phyloP scores from a whole-genome alignment of 495 filamentous ascomycete genomes.

The Pyronema domesticum region DNA sequence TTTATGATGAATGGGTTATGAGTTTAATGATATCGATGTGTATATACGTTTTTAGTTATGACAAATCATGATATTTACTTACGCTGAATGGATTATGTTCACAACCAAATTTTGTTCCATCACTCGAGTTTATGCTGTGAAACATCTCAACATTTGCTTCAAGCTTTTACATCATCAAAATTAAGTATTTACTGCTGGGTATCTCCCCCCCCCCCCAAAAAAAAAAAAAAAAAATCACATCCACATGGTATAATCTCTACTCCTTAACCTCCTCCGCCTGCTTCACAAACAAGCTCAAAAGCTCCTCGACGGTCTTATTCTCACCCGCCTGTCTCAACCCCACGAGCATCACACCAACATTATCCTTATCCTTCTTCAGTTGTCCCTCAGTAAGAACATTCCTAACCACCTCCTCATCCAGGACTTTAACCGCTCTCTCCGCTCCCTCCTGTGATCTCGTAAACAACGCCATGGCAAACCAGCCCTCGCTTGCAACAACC shows the following conservation, averaged over 20 bases:
- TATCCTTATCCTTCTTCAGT: slow-evolving; percentile 14
- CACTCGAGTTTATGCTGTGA: no score
- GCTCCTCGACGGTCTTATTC: not conserved
- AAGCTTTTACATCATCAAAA: no score
- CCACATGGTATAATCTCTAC: slow-evolving; percentile 29
- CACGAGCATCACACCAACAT: slow-evolving; percentile 12
- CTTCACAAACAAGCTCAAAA: slow-evolving; percentile 7
- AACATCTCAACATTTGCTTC: no score
- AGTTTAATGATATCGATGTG: no score
- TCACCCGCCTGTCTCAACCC: slow-evolving; percentile 11
- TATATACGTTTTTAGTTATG: no score
- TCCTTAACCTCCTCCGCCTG: slow-evolving; percentile 28
- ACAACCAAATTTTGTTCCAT: no score
- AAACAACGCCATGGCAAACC: slow-evolving; percentile 62
- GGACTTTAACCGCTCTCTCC: slow-evolving; percentile 7
- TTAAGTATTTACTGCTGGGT: no score
- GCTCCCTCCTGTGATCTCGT: slow-evolving; percentile 24
- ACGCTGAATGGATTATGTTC: no score
- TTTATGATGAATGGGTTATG: slow-evolving; percentile 43
- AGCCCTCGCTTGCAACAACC: slow-evolving; percentile 49
- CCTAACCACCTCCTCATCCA: slow-evolving; percentile 7
- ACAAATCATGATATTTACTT: no score
- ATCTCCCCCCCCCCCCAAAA: no score
- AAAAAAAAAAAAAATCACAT: no score
- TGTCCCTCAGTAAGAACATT: not conserved